Percentiles rank a stretch among this genome's conserved stretches.
Evolutionary conservation across 345 rosid genomes (phyloP).

Genomic region (Xanthoceras sorbifolium): DNA sequence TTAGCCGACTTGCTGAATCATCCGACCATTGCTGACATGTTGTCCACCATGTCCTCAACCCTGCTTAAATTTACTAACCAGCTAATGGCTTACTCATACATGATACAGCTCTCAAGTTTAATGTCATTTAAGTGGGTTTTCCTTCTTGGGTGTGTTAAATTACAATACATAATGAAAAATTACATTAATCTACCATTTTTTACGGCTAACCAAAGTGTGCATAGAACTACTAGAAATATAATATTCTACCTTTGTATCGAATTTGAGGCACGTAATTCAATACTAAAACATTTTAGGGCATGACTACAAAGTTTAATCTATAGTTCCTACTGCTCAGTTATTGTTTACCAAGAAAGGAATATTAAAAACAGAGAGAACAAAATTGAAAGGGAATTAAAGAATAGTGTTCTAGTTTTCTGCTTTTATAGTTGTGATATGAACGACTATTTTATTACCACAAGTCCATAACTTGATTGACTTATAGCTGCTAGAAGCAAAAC

Average conservation of each 20-base stretch:
- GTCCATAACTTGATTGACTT: slow-evolving; percentile 21
- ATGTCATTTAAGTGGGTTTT: no score
- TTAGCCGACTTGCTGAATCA: slow-evolving; percentile 34
- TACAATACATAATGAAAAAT: no score
- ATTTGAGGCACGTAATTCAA: no score
- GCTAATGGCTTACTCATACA: neutral
- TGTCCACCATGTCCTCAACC: neutral
- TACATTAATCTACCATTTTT: no score
- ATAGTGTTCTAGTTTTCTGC: neutral
- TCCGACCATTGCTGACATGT: slow-evolving; percentile 26
- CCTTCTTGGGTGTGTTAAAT: neutral
- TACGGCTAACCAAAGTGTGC: no score
- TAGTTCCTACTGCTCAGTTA: neutral
- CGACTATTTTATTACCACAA: neutral
- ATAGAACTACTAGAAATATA: no score
- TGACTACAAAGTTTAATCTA: no score
- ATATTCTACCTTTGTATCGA: no score
- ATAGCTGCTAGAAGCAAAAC: slow-evolving; percentile 29
- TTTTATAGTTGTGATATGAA: neutral
- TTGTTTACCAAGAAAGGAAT: neutral
- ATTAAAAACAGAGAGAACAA: neutral
- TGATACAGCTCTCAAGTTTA: neutral
- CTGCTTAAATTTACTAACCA: neutral
- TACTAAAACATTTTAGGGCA: no score
- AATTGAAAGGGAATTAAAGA: neutral